Evolutionary conservation across 345 rosid species (phyloP).

Genomic region (Cardamine occulta): DNA sequence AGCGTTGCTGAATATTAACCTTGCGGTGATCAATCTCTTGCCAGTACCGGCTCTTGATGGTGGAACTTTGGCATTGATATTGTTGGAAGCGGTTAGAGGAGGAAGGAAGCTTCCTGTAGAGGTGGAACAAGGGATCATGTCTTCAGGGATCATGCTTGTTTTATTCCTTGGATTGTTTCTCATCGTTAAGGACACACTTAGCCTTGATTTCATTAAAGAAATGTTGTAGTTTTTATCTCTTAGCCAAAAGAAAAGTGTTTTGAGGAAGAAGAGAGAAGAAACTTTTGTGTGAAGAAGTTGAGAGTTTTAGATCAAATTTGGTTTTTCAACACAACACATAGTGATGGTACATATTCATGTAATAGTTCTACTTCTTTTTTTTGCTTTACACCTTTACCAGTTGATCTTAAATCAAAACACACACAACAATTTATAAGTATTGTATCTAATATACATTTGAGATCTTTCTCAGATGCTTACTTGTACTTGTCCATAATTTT

Average conservation of each 20-base stretch:
- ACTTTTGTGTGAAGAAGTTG: constrained; percentile 34
- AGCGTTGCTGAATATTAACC: constrained; percentile 81
- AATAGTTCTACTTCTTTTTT: too few relatives aligned
- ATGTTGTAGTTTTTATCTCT: constrained; percentile 60
- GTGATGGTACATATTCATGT: constrained; percentile 32
- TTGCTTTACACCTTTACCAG: background rate
- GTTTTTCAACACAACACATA: constrained; percentile 7
- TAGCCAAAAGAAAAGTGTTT: constrained; percentile 15
- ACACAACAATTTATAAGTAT: background rate
- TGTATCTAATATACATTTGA: background rate
- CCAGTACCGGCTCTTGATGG: constrained; percentile 97
- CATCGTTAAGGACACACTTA: constrained; percentile 82
- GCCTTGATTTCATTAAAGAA: constrained; percentile 81
- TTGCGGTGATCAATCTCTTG: constrained; percentile 86
- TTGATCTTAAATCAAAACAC: background rate
- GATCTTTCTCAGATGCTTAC: constrained; percentile 33
- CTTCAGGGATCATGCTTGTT: constrained; percentile 88
- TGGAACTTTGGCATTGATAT: constrained; percentile 85
- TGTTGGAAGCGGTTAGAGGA: constrained; percentile 84
- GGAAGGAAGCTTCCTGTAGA: constrained; percentile 91
- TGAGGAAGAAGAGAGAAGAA: constrained; percentile 7
- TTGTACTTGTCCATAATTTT: constrained; percentile 96
- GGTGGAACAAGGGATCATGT: constrained; percentile 86
- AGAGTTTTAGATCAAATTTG: constrained; percentile 23
- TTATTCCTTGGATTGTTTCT: constrained; percentile 80